Percentiles rank a stretch among this genome's conserved stretches.
phyloP scores from a whole-genome alignment of 192 early-diverging fungal genomes.

The Coemansia sp. region DNA sequence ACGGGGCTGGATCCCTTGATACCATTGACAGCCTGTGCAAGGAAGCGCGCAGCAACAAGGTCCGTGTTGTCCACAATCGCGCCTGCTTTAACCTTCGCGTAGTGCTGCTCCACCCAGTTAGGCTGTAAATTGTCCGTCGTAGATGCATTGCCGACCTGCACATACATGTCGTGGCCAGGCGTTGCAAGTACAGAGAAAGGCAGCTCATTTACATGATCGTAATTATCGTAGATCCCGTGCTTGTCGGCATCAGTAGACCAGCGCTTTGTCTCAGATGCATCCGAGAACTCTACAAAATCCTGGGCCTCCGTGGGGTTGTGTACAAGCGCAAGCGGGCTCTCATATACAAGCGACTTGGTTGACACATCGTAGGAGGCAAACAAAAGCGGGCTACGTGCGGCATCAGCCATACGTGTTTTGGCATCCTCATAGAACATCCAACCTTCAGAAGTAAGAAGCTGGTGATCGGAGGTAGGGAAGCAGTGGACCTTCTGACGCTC shows the following conservation, averaged over 20 bases:
- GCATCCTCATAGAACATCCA: conserved; percentile 39
- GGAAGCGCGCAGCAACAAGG: conserved; percentile 20
- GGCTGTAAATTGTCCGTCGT: conserved; percentile 1
- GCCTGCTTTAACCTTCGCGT: conserved; percentile 26
- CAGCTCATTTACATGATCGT: neutral
- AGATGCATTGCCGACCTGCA: conserved; percentile 15
- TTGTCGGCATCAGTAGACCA: neutral
- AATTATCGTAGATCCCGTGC: neutral
- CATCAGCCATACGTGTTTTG: conserved; percentile 17
- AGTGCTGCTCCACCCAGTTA: conserved; percentile 9
- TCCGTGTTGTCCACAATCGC: conserved; percentile 12
- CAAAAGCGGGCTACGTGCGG: conserved; percentile 14
- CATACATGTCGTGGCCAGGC: conserved; percentile 38
- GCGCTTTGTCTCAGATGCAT: conserved; percentile 11
- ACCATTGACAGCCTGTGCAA: conserved; percentile 18
- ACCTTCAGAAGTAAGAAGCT: conserved; percentile 55
- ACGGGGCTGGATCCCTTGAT: conserved; percentile 3
- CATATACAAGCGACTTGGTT: conserved; percentile 27
- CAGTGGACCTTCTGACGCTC: conserved; percentile 98
- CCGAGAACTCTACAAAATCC: conserved; percentile 34
- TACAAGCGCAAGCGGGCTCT: conserved; percentile 22
- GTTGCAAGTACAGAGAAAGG: conserved; percentile 26
- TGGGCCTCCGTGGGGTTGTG: conserved; percentile 22
- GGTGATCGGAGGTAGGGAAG: conserved; percentile 47
- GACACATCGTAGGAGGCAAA: conserved; percentile 28